Base-by-base conservation (phyloP, 495 filamentous ascomycete species). In the Penicillium argentinense region DNA sequence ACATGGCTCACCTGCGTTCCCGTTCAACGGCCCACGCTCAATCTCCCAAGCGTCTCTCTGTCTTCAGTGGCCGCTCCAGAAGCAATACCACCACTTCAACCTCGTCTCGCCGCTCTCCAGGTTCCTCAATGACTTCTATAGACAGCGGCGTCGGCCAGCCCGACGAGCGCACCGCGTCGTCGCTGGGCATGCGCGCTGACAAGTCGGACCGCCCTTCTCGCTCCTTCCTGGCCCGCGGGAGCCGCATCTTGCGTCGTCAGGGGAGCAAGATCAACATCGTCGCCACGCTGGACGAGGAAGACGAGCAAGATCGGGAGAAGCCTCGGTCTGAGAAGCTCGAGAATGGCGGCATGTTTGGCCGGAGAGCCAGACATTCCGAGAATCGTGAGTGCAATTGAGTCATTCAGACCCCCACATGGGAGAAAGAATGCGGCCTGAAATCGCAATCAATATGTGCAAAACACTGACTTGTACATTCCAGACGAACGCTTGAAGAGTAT, bases 261-360 rank as follows among this genome's bases (percentile, higher is more conserved):
- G 75, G 75, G 1, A 80, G 75, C 54, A 77, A 75, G 41, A 67
- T 75, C 51, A 73, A 73, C 33, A 68, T 79, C 43, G 66, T 69
- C 46, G 71, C 71, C 38, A 69, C 70, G 12, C 51, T 75, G 53
- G 65, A 73, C 39, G 71, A 76, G 59, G 74, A 70, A 18, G 66
- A 74, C 18, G 69, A 78, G 40, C 47, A 49, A 16, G 66, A 66
- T 37, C 69, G 63, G 18, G 60, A 59, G 9, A 69, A 60, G 47
- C 41, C 64, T 25, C 60, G 66, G 9, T 56, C 64, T 22, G 72
- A 73, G 26, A 66, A 66, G 32, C 38, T 56, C 3, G 63, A 67
- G 25, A 33, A 33, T 33, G 29, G 29, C 17, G 29, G 29, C 18
- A 39, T 65, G 17, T 72, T 67, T 47, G 50, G 59, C 32, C 69